Evolutionary conservation across 768 basidiomycete species (phyloP), one percentile per base, ranked within the genome.

Genomic region (Crassisporium funariophilum): DNA sequence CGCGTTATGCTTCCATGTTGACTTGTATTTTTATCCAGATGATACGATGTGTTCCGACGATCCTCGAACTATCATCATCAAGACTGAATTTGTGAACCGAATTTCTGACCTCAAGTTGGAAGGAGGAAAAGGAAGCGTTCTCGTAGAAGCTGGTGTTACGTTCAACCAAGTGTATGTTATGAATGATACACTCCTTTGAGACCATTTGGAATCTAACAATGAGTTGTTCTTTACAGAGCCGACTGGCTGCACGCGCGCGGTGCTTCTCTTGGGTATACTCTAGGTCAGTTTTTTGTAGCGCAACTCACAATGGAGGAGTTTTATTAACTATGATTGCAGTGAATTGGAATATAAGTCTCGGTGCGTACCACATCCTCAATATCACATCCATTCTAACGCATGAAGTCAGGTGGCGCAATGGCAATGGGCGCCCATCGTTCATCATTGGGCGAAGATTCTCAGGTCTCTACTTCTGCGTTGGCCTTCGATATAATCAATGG

Each of bases 341-440:
- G 1, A 71, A 68, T 53, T 69, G 69, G 68, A 71, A 69, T 44
- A 71, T 71, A 27, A 68, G 64, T 12, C 65, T 71, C 38, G 69
- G 69, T 66, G 35, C 19, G 52, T 34, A 15, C 11, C 11, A 16
- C 20, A 13, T 21, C 16, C n/a, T 38, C 13, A 9, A 9, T 20
- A 3, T 20, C 2, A 5, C 16, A n/a, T n/a, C 13, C 20, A 12
- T 38, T 29, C 21, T 9, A 12, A 6, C 35, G 29, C 15, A 22
- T 41, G 15, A 9, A 7, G n/a, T 25, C 39, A 69, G 68, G 61
- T 42, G 69, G 68, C 25, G 68, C 69, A 35, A 62, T 68, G 46
- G 67, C 69, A 11, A 71, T 71, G 69, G 68, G 68, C 36, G 68
- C 67, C 0, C 68, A 69, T 58, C 65, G 69, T n/a, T 69, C 68